Conservation (phyloP, 169 alveolate species). For the Cryptosporidium meleagridis region DNA sequence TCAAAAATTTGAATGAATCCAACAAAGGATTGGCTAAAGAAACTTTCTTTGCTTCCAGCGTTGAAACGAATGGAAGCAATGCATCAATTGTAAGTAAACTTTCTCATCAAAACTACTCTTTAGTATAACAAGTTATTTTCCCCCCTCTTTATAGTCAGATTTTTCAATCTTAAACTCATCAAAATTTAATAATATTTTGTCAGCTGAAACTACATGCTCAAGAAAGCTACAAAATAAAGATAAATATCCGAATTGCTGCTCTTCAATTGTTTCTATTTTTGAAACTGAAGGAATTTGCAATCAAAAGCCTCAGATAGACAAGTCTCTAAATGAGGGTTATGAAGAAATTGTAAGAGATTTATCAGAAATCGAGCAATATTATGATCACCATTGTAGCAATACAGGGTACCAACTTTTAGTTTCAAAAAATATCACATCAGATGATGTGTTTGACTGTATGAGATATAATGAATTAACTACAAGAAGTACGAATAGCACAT, state of each 20-base stretch:
- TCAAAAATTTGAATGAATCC: background rate
- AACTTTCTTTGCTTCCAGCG: background rate
- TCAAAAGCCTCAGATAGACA: background rate
- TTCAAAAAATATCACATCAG: slow-evolving; percentile 30
- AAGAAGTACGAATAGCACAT: background rate
- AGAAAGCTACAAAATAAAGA: slow-evolving; percentile 5
- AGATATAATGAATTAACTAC: slow-evolving; percentile 3
- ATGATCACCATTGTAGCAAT: slow-evolving; percentile 20
- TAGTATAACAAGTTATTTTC: background rate
- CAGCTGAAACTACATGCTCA: slow-evolving; percentile 26
- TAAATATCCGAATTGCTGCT: slow-evolving; percentile 31
- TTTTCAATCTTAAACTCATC: background rate
- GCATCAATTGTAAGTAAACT: background rate
- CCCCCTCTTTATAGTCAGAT: background rate
- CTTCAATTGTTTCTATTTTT: slow-evolving; percentile 13
- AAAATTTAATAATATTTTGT: background rate
- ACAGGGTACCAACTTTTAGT: slow-evolving; percentile 1
- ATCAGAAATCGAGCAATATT: background rate
- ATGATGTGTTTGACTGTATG: slow-evolving; percentile 29
- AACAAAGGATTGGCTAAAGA: background rate
- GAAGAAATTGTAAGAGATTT: background rate
- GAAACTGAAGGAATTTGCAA: slow-evolving; percentile 38
- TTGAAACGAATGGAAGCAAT: background rate
- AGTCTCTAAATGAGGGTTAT: background rate
- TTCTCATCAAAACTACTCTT: background rate